Evolutionary conservation across 441 rosid genomes (phyloP).

Genomic region (Populus trichocarpa): DNA sequence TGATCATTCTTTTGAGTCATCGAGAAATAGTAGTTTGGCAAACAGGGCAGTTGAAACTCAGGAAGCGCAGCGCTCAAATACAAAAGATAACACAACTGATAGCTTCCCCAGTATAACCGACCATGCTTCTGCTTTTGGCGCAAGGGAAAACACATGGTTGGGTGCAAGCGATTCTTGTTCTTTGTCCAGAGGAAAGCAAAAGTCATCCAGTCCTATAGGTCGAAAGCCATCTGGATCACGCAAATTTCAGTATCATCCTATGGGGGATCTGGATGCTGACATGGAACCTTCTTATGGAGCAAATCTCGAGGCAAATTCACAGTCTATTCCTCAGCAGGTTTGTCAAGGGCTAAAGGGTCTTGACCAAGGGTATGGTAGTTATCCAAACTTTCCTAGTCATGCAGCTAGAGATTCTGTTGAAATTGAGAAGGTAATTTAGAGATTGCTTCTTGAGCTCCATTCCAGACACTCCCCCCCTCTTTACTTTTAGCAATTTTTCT

Average conservation of each 20-base stretch:
- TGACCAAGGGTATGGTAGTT: conserved; percentile 36
- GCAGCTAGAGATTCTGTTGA: conserved; percentile 34
- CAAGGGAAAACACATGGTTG: conserved; percentile 36
- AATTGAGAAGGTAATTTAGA: conserved; percentile 43
- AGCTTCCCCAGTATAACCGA: conserved; percentile 35
- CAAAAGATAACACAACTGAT: conserved; percentile 40
- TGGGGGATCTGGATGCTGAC: conserved; percentile 68
- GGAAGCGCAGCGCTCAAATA: conserved; percentile 26
- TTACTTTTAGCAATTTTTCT: not conserved
- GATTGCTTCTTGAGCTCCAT: not conserved
- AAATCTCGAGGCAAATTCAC: conserved; percentile 33
- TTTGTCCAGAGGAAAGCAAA: conserved; percentile 44
- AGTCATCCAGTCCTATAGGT: conserved; percentile 38
- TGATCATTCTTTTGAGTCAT: conserved; percentile 42
- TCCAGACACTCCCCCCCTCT: not conserved
- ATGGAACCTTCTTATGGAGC: conserved; percentile 39
- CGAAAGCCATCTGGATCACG: conserved; percentile 48
- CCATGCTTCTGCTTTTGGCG: conserved; percentile 28
- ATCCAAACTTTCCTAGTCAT: conserved; percentile 43
- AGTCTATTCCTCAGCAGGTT: conserved; percentile 33
- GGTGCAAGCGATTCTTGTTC: conserved; percentile 43
- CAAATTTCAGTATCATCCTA: conserved; percentile 87
- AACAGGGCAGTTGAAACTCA: conserved; percentile 28
- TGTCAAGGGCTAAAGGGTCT: conserved; percentile 36
- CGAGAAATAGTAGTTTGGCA: conserved; percentile 35